phyloP scores from a whole-genome alignment of 73 alveolate genomes.

The Blepharisma stoltei region DNA sequence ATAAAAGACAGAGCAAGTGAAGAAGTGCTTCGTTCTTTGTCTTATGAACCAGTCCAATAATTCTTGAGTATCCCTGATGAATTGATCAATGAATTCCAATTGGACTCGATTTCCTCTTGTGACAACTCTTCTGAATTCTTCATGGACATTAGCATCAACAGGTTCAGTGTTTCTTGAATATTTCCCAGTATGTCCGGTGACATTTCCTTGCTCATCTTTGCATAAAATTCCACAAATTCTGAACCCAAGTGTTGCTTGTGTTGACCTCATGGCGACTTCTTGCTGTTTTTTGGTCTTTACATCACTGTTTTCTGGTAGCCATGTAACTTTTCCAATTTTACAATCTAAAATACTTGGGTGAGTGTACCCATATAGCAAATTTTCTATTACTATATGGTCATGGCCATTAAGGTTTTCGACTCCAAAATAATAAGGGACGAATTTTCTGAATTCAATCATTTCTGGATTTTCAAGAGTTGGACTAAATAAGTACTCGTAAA shows the following conservation, averaged over 20 bases:
- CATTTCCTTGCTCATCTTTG: slow-evolving; percentile 1
- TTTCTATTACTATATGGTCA: neutral
- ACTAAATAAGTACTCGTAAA: neutral
- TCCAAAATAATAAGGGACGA: slow-evolving; percentile 1
- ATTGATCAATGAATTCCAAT: neutral
- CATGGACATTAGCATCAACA: neutral
- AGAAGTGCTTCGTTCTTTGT: neutral
- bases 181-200: neutral
- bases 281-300: neutral
- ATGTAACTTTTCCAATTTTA: slow-evolving; percentile 1
- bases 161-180: neutral
- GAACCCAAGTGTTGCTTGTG: neutral
- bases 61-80: neutral
- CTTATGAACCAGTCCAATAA: neutral
- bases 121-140: neutral
- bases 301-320: neutral
- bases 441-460: neutral
- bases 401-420: neutral
- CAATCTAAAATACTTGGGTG: neutral
- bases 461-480: neutral
- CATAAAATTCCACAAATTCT: neutral
- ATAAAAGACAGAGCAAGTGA: neutral
- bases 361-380: neutral
- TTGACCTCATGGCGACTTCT: neutral
- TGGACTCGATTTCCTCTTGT: neutral